These are phyloP conservation scores for Dalbergia cochinchinensis DNA, from an alignment of 306 rosid species.

Conservation along the genomic window DNA sequence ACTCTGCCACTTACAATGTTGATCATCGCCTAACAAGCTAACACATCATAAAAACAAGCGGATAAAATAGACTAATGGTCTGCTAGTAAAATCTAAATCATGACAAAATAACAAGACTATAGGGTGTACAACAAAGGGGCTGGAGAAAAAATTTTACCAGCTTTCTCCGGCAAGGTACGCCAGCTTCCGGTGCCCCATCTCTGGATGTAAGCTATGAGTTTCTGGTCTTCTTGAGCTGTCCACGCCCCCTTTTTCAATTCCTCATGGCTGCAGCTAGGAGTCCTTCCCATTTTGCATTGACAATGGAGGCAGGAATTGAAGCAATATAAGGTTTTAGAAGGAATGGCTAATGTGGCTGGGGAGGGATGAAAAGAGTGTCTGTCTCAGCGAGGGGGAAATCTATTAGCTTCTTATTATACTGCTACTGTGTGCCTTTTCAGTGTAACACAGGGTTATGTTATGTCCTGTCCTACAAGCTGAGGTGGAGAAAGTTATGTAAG, in stretches of 20 bases:
- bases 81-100: background rate
- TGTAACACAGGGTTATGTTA: background rate
- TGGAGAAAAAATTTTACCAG: constrained; percentile 15
- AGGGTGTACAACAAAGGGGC: no score
- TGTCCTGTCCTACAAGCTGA: no score
- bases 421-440: background rate
- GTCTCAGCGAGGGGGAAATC: background rate
- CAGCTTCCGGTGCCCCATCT: constrained; percentile 40
- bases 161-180: constrained; percentile 42
- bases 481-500: no score
- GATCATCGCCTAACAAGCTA: no score
- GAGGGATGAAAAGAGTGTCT: background rate
- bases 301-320: background rate
- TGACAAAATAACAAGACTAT: background rate
- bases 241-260: constrained; percentile 37
- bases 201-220: constrained; percentile 28
- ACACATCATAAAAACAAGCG: no score
- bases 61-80: no score
- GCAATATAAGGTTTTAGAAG: background rate
- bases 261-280: constrained; percentile 36
- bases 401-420: no score
- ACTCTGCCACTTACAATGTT: no score
- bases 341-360: background rate
- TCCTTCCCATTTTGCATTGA: constrained; percentile 28
- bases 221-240: constrained; percentile 40